Evolutionary conservation across 768 basidiomycete species (phyloP).

Genomic region (Floccularia luteovirens): DNA sequence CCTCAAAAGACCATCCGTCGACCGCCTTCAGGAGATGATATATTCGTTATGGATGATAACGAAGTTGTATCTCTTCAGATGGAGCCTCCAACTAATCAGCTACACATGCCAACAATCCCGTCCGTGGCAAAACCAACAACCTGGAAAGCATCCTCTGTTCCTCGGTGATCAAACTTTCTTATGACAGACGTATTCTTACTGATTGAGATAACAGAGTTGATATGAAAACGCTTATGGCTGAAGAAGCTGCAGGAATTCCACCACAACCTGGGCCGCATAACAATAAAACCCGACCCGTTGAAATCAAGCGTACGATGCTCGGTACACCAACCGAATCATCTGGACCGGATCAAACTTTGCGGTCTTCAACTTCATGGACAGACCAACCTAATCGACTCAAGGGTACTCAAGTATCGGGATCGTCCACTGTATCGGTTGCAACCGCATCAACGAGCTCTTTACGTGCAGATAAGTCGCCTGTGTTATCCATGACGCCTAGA

Average conservation of each 20-base stretch:
- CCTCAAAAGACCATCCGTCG: slow-evolving; percentile 15
- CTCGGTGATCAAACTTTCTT: slow-evolving; percentile 34
- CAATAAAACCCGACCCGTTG: neutral
- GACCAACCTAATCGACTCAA: neutral
- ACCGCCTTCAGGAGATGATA: slow-evolving; percentile 47
- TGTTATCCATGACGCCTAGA: too few relatives aligned
- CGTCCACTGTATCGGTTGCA: neutral
- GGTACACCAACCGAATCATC: neutral
- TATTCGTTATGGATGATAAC: slow-evolving; percentile 81
- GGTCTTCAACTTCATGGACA: too few relatives aligned
- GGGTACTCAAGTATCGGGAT: too few relatives aligned
- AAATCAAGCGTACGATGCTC: too few relatives aligned
- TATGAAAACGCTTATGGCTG: slow-evolving; percentile 83
- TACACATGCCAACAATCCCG: neutral
- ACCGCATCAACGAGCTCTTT: neutral
- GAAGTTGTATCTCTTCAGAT: slow-evolving; percentile 19
- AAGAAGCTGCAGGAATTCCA: slow-evolving; percentile 22
- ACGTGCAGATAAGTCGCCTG: too few relatives aligned
- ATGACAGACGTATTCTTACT: too few relatives aligned
- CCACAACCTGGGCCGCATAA: neutral
- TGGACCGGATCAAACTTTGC: neutral
- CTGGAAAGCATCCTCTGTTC: slow-evolving; percentile 43
- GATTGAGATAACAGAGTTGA: slow-evolving; percentile 48
- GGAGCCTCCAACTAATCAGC: slow-evolving; percentile 7
- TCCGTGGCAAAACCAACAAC: neutral